These are phyloP conservation scores for Aspergillus ochraceoroseus DNA, from an alignment of 2,329 filamentous ascomycete species.

Conservation along the genomic window DNA sequence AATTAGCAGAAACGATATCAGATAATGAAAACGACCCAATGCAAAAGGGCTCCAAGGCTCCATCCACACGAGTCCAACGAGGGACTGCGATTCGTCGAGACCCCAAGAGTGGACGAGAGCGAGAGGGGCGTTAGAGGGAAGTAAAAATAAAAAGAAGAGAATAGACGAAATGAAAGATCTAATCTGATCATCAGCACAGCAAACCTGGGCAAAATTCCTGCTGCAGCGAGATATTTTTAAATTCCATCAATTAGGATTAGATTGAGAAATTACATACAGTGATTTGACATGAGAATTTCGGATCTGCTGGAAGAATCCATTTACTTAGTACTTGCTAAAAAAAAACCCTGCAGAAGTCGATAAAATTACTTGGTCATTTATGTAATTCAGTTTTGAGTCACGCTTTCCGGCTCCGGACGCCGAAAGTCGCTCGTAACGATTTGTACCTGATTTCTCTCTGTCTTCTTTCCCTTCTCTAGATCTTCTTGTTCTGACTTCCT, in stretches of 20 bases:
- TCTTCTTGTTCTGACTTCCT: not conserved
- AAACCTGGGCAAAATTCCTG: not conserved
- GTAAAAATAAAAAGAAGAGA: conserved; percentile 4
- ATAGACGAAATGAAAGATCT: conserved; percentile 12
- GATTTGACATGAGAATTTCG: too few species aligned
- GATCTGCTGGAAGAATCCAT: too few species aligned
- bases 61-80: conserved; percentile 12
- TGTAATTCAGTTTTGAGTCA: conserved; percentile 19
- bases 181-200: conserved; percentile 13
- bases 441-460: conserved; percentile 4
- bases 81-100: conserved; percentile 15
- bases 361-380: too few species aligned
- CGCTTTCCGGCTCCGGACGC: conserved; percentile 17
- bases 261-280: too few species aligned
- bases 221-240: not conserved
- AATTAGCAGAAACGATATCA: too few species aligned
- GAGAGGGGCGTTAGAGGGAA: too few species aligned
- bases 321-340: too few species aligned
- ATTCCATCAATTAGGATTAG: too few species aligned
- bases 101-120: too few species aligned
- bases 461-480: not conserved
- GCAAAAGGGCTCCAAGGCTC: conserved; percentile 17
- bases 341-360: conserved; percentile 2
- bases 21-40: conserved; percentile 19
- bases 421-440: conserved; percentile 18